Base-by-base conservation (phyloP, 2,329 filamentous ascomycete genomes). In the Davidsoniella neocaledoniae region DNA sequence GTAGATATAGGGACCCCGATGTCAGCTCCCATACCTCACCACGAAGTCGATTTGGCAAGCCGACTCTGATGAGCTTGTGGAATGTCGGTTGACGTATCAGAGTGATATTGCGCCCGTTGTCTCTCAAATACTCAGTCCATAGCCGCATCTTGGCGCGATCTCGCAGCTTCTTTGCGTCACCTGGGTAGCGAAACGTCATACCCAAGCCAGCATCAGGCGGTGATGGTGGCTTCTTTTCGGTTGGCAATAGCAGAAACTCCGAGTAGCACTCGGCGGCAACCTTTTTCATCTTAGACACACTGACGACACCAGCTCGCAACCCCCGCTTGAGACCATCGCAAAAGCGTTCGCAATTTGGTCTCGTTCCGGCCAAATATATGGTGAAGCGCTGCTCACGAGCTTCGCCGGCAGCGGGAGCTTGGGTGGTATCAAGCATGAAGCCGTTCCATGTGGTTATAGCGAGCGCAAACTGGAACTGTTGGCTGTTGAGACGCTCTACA, bases 11-110 rank as follows among this genome's bases (percentile, higher is more conserved):
- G 2, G 90, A 93, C 5, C 91, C 91, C 7, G 87, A 95, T 0
- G 86, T 85, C 54, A 95, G 70, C 65, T 98, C 91, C 91, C 91
- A 98, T 46, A 93, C 83, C 66, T 98, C 91, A 41, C 91, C 91
- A 55, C 91, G 75, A 45, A 98, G 71, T 43, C 91, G 77, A 64
- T 98, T 98, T 0, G 91, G 91, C 53, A 98, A 70, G 55, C 91
- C 91, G 56, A 98, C 91, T 48, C 91, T 79, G 55, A 98, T 94
- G 46, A 98, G 76, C 64, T 96, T 95, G 67, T 96, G 91, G 59
- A 96, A 96, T 23, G 91, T 96, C 3, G 91, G 90, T 62, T 98
- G 91, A 51, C 91, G 83, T 53, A 98, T 82, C 48, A 98, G 68
- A 1, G 88, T 96, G 49, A 83, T 77, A 64, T 94, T 96, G 51